Evolutionary conservation across 1,284 basidiomycete species (phyloP), one percentile per base, ranked within the genome.

Genomic region (Cronartium ribicola): DNA sequence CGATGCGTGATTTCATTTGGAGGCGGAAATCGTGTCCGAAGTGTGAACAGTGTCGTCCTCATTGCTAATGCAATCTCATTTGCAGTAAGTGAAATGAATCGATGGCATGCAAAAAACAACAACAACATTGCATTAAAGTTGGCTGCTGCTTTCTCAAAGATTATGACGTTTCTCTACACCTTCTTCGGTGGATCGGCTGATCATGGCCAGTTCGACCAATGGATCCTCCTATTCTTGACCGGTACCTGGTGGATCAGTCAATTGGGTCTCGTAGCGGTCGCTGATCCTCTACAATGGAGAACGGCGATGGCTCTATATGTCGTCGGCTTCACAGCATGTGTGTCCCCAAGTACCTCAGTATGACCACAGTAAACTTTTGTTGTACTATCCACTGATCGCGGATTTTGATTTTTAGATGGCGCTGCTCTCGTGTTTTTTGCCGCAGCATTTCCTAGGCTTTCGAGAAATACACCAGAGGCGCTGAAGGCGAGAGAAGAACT

Each of bases 361-460:
- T 20, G 6, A 20, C 17, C n/a, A 4, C n/a, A 20, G 3, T 20
- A 17, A n/a, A 55, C 51, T 55, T 20, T 20, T 20, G 51, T 6
- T 4, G 29, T 55, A n/a, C 51, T 55, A n/a, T n/a, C n/a, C 51
- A n/a, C 29, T 55, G n/a, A 20, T 6, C 4, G 51, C 29, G 17
- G n/a, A n/a, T n/a, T n/a, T n/a, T 20, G 51, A 55, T n/a, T 4
- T 55, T 17, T 46, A 46, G 51, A 55, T 55, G 51, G 51, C 51
- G 51, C 51, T n/a, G 51, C 51, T 6, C 51, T 55, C 11, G 51
- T 55, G 17, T 55, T 55, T 29, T 20, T 55, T 55, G 51, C 51
- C 51, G 71, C 71, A n/a, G 43, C 44, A 48, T 66, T 74, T 36
- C 71, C 71, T 17, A 67, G 44, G 14, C 39, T 74, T 29, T 46